phyloP scores from a whole-genome alignment of 495 filamentous ascomycete genomes.

The Penicillium lagena region DNA sequence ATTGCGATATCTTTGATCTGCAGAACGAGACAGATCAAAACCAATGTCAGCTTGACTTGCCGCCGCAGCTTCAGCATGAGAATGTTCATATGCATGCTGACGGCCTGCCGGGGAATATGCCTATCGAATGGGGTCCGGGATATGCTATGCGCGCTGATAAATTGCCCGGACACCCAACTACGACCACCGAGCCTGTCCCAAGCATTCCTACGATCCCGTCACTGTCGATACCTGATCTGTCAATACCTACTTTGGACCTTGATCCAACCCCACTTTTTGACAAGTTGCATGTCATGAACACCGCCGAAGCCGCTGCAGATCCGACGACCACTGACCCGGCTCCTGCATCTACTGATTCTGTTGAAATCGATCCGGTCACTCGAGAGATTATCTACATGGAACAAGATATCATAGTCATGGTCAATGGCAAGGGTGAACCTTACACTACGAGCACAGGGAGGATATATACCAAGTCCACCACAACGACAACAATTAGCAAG shows the following conservation, averaged over 20 bases:
- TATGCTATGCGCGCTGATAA: conserved; percentile 32
- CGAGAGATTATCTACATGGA: conserved; percentile 32
- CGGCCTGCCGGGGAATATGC: conserved; percentile 48
- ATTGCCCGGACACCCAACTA: conserved; percentile 2
- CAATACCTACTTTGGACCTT: not conserved
- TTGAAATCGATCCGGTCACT: conserved; percentile 16
- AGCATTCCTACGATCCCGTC: conserved; percentile 4
- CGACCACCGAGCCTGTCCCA: not conserved
- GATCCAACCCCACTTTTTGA: conserved; percentile 3
- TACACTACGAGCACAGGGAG: conserved; percentile 19
- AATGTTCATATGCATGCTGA: conserved; percentile 22
- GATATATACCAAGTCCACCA: conserved; percentile 13
- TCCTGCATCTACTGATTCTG: conserved; percentile 17
- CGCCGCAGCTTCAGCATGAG: conserved; percentile 32
- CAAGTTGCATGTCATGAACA: conserved; percentile 1
- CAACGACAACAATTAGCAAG: conserved; percentile 8
- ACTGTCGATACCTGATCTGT: conserved; percentile 4
- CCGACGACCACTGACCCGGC: conserved; percentile 11
- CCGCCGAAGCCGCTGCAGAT: not conserved
- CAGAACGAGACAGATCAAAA: conserved; percentile 34
- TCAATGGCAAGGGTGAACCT: conserved; percentile 19
- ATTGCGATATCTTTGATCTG: conserved; percentile 55
- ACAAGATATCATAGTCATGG: conserved; percentile 28
- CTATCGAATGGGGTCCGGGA: conserved; percentile 45
- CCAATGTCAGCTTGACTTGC: conserved; percentile 42